Base-by-base conservation (phyloP, 1,139 yeast genomes). In the Sugiyamaella castrensis region DNA sequence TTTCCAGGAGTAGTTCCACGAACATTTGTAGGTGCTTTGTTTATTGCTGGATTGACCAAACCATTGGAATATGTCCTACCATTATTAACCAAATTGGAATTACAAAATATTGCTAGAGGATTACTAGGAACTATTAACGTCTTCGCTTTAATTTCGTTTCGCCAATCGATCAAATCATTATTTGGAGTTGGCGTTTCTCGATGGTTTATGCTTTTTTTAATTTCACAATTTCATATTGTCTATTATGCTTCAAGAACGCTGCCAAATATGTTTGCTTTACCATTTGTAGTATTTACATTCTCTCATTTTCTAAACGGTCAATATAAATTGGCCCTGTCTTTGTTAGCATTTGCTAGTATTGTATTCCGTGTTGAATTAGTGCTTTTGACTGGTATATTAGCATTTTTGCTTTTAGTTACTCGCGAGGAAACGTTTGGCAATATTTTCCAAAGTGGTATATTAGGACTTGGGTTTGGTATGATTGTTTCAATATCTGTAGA, bases 1-100 rank as follows among this genome's bases (percentile, higher is more conserved):
- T 91, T 87, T 64, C 95, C 97, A 0, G 97, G 98, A 1, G 92
- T 75, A 2, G 96, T 91, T 4, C 96, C 96, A 19, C 73, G 97
- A 48, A 79, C 96, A 0, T 91, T 89, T 59, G 63, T 87, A 7
- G 96, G 96, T 1, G 76, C 95, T n/a, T 58, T 84, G 48, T 53
- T 78, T 1, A 57, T 88, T 8, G 74, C 87, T 0, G 61, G 65
- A 0, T 47, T 79, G 52, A 66, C 70, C 0, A 65, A 75, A 44
- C 75, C 76, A 31, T 59, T 68, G 9, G 45, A 58, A 29, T 31
- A 52, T 48, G 26, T 55, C 29, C 11, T 57, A 41, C 58, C 68
- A 69, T 67, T 54, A 46, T 55, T 53, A 57, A 52, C 54, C 43
- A 62, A 57, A 54, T 52, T 53, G 44, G 58, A 59, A 27, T 64